These are phyloP conservation scores for Penicillium roqueforti DNA, from an alignment of 495 filamentous ascomycete species.

Conservation along the genomic window DNA sequence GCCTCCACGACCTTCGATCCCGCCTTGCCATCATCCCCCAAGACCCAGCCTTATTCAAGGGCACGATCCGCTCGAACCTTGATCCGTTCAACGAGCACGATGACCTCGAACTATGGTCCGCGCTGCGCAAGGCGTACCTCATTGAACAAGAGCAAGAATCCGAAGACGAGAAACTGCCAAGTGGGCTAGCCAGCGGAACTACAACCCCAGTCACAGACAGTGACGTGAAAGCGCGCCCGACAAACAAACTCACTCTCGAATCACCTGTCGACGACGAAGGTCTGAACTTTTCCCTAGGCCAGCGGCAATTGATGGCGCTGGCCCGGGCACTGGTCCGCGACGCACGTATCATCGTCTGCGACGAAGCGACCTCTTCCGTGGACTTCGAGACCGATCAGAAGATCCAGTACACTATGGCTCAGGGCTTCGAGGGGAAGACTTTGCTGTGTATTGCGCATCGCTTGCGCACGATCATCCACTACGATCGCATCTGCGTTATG, in stretches of 20 bases:
- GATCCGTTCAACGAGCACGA: constrained; percentile 88
- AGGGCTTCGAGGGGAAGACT: constrained; percentile 83
- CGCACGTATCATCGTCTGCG: constrained; percentile 89
- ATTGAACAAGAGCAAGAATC: constrained; percentile 46
- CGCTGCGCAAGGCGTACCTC: constrained; percentile 76
- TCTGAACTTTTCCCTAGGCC: constrained; percentile 92
- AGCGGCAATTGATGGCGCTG: constrained; percentile 92
- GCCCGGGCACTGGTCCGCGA: constrained; percentile 83
- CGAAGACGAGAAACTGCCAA: constrained; percentile 21
- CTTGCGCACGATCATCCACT: constrained; percentile 84
- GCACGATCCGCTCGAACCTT: constrained; percentile 85
- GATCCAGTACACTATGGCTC: constrained; percentile 87
- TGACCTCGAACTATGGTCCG: constrained; percentile 84
- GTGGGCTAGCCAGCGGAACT: constrained; percentile 17
- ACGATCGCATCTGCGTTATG: constrained; percentile 96
- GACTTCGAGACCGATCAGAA: constrained; percentile 96
- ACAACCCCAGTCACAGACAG: constrained; percentile 10
- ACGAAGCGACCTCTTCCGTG: constrained; percentile 89
- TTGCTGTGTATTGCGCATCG: constrained; percentile 94
- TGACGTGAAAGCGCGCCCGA: constrained; percentile 13
- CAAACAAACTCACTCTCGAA: constrained; percentile 72
- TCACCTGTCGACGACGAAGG: constrained; percentile 87
- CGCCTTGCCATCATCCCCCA: constrained; percentile 94
- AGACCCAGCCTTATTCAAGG: constrained; percentile 90
- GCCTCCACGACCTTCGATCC: constrained; percentile 80